A percentile compares a stretch with the other conserved stretches of the same genome.
Conservation (phyloP, 331 rosid genomes). For the Cucumis variabilis region DNA sequence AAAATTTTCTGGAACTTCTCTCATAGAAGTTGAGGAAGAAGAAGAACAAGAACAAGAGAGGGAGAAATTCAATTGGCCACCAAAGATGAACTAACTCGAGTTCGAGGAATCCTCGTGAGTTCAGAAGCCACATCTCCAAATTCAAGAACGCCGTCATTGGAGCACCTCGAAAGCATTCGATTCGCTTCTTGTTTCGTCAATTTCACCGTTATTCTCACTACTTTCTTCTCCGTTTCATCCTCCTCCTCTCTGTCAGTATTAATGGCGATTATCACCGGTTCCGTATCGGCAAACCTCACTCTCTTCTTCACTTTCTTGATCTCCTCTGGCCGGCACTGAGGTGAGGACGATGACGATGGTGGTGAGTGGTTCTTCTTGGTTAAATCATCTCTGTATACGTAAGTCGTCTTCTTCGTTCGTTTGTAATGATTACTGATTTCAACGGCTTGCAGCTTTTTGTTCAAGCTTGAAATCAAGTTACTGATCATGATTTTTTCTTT, state of each 20-base stretch:
- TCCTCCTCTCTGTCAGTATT: background rate
- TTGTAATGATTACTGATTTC: background rate
- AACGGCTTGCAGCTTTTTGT: constrained; percentile 15
- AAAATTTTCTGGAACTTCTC: background rate
- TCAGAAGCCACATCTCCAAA: constrained; percentile 61
- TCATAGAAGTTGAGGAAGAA: background rate
- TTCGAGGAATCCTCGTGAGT: constrained; percentile 47
- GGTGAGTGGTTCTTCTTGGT: constrained; percentile 6
- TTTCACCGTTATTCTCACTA: constrained; percentile 70
- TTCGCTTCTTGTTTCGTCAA: constrained; percentile 85
- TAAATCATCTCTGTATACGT: background rate
- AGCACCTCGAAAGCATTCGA: constrained; percentile 65
- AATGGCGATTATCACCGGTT: constrained; percentile 22
- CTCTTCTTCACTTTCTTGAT: constrained; percentile 27
- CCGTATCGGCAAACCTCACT: constrained; percentile 28
- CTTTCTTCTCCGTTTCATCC: constrained; percentile 23
- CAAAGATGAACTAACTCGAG: constrained; percentile 36
- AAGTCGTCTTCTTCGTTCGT: background rate
- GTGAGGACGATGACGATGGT: background rate
- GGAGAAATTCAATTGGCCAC: background rate
- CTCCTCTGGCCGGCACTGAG: background rate
- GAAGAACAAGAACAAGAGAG: background rate
- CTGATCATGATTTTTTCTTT: constrained; percentile 5
- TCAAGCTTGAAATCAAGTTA: constrained; percentile 18
- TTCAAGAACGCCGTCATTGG: constrained; percentile 65